Base-by-base conservation (phyloP, 352 stramenopile genomes). In the Phytophthora rubi region DNA sequence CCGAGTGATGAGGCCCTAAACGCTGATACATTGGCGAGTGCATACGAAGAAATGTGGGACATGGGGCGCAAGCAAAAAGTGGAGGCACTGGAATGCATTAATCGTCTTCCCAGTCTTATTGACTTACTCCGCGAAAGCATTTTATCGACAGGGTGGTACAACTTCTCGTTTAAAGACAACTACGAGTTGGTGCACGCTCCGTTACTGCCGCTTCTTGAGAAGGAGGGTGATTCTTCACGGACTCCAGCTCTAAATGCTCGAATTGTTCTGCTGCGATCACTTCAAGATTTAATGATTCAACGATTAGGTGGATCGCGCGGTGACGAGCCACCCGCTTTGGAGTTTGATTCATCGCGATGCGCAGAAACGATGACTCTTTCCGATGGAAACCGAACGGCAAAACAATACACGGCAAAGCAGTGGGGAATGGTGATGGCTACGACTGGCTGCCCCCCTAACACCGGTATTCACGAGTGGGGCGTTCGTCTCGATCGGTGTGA, bases 361-460 rank as follows among this genome's bases (percentile, higher is more conserved):
- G 90, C 90, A 12, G 90, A 97, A 73, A 97, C 90, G 5, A 96
- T 97, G 81, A 95, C 90, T 26, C 68, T 97, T 18, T 92, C 85
- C 2, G 88, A 96, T 62, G 79, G 81, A 28, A 94, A 91, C 59
- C 82, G 88, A 62, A 97, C 87, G 13, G 90, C 89, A 21, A 94
- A 93, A 54, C 90, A 97, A 74, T 94, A 96, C 65, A 95, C 90
- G 3, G 89, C 90, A 13, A 97, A 97, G 47, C 89, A 97, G 45
- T 97, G 90, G 90, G 90, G 90, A 49, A 97, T 96, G 87, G 89
- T 95, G 12, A 94, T 97, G 78, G 81, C 89, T 39, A 95, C 86
- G 5, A 94, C 87, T 6, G 89, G 83, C 13, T 97, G 86, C 48
- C 81, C 90, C 53, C 87, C 87, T 26, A 97, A 95, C 58, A 92